Evolutionary conservation across 2,329 filamentous ascomycete genomes (phyloP).

Genomic region (Penicillium sp.): DNA sequence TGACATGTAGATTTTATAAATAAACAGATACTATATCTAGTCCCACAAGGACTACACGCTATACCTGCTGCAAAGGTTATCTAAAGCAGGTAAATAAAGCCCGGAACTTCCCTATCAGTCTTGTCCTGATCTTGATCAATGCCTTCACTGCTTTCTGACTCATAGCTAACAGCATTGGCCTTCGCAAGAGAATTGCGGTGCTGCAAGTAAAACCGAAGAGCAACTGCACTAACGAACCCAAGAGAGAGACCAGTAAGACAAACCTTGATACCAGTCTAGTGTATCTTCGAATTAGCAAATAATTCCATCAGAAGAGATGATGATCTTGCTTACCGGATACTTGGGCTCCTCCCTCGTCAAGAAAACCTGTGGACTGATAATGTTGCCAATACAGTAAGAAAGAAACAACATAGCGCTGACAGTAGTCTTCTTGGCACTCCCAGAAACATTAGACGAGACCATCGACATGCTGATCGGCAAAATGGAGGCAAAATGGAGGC

Average conservation of each 20-base stretch:
- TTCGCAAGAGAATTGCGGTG: not conserved
- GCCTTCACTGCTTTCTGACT: not conserved
- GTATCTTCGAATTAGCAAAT: not conserved
- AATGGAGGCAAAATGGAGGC: not conserved
- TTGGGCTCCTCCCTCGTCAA: not conserved
- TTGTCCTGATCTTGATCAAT: not conserved
- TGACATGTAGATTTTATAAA: not conserved
- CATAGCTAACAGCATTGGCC: not conserved
- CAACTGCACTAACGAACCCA: not conserved
- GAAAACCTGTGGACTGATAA: not conserved
- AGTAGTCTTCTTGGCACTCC: not conserved
- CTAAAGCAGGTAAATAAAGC: not conserved
- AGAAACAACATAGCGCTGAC: not conserved
- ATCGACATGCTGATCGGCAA: not conserved
- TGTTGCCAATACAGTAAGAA: not conserved
- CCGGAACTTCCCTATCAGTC: not conserved
- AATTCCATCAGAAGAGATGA: not conserved
- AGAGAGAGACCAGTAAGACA: not conserved
- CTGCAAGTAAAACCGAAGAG: not conserved
- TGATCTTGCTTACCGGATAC: not conserved
- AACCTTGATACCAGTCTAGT: not conserved
- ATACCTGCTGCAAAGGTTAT: too few relatives aligned
- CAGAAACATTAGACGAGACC: not conserved
- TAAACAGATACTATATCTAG: too few relatives aligned
- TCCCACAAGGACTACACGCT: too few relatives aligned